Percentiles rank a stretch among this genome's conserved stretches.
These are phyloP conservation scores for Trichoderma asperelloides DNA, from an alignment of 495 filamentous ascomycete species.

Conservation along the genomic window DNA sequence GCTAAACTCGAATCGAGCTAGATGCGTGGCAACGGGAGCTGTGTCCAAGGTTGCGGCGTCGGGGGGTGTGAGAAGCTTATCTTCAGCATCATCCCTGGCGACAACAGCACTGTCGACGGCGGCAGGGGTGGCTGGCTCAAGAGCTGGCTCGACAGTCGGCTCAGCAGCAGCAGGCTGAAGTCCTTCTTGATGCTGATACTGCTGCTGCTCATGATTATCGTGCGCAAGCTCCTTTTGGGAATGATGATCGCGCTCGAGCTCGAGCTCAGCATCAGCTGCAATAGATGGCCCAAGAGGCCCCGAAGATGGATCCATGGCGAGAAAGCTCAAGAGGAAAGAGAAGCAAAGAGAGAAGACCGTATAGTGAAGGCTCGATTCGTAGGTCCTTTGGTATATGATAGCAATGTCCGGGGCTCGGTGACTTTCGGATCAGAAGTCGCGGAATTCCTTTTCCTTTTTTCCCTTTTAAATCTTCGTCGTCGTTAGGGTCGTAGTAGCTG, in stretches of 20 bases:
- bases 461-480: neutral
- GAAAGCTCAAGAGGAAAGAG: neutral
- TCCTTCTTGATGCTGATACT: neutral
- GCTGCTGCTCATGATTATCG: neutral
- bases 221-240: neutral
- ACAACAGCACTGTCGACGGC: neutral
- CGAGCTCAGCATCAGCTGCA: neutral
- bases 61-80: conserved; percentile 4
- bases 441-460: neutral
- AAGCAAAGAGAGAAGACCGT: neutral
- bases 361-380: neutral
- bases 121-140: neutral
- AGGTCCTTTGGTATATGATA: neutral
- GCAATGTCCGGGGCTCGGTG: conserved; percentile 4
- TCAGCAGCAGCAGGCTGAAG: neutral
- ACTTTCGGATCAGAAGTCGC: neutral
- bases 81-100: neutral
- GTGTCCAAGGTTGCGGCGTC: conserved; percentile 11
- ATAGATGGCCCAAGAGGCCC: conserved; percentile 8
- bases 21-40: conserved; percentile 26
- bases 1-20: conserved; percentile 73
- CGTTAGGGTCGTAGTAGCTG: neutral
- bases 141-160: neutral
- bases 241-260: neutral
- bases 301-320: conserved; percentile 8